Evolutionary conservation across 2,329 filamentous ascomycete genomes (phyloP).

Genomic region (Cercospora sp.): DNA sequence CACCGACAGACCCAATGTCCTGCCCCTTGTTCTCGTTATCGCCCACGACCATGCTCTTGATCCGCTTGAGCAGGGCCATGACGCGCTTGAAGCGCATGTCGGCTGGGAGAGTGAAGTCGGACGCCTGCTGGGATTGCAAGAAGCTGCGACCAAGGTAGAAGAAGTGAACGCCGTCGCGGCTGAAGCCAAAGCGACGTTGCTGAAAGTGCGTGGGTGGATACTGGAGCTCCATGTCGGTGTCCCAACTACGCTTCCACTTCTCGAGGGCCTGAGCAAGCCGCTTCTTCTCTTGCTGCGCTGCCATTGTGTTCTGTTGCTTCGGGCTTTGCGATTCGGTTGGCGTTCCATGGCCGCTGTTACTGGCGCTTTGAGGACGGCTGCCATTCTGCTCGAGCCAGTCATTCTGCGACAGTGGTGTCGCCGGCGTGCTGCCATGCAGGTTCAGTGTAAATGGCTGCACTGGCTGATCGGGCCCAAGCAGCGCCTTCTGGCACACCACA

Average conservation of each 20-base stretch:
- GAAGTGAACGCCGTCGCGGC: conserved; percentile 69
- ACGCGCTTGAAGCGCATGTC: conserved; percentile 62
- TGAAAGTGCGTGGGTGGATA: conserved; percentile 58
- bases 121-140: conserved; percentile 53
- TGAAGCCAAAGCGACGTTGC: conserved; percentile 67
- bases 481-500: conserved; percentile 51
- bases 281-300: conserved; percentile 52
- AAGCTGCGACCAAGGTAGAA: conserved; percentile 70
- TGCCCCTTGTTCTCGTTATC: conserved; percentile 66
- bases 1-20: conserved; percentile 66
- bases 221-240: conserved; percentile 66
- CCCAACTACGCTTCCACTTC: conserved; percentile 73
- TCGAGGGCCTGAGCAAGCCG: conserved; percentile 58
- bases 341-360: conserved; percentile 45
- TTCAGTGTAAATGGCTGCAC: conserved; percentile 34
- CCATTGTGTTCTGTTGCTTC: conserved; percentile 46
- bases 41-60: conserved; percentile 60
- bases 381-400: conserved; percentile 57
- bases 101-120: conserved; percentile 55
- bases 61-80: conserved; percentile 60
- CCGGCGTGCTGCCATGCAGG: conserved; percentile 47
- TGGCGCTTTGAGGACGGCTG: conserved; percentile 28
- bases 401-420: conserved; percentile 59
- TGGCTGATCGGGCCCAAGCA: conserved; percentile 32
- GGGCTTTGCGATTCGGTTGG: conserved; percentile 43